Evolutionary conservation across 306 rosid genomes (phyloP), one percentile per base, ranked within the genome.

Genomic region (Luffa acutangula): DNA sequence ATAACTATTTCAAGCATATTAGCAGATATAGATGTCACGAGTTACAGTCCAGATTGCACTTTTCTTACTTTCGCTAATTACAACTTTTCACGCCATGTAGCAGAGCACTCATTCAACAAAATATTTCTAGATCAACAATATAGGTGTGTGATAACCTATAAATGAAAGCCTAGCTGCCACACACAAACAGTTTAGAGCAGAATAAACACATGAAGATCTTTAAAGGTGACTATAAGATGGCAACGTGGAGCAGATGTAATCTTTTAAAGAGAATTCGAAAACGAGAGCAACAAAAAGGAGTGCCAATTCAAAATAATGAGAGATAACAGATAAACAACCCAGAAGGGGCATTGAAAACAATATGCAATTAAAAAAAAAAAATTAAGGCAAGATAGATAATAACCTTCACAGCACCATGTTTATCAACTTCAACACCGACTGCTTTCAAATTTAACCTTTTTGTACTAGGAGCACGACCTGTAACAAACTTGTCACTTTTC

Each of bases 371-470:
- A 9, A 43, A 69, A 43, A 37, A 39, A 78, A 43, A 82, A 17
- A 46, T n/a, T n/a, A 42, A 78, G 62, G 51, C 39, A 66, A 67
- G 73, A 66, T 81, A 70, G 71, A 39, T 42, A 51, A 42, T 49
- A 34, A 95, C 98, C 98, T 91, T 90, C 80, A 95, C 87, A 81
- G 97, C 96, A 79, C 96, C 91, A 15, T 43, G 17, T 2, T 70
- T n/a, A 60, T 95, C 97, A 83, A 89, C 79, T 87, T 91, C 93
- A 13, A 95, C 98, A 31, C 97, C 96, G 11, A 81, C 93, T 57
- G 89, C 91, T 85, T 85, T 88, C 89, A 95, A 87, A 87, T 95
- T 95, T 83, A 95, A 86, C 87, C 98, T 91, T 88, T 90, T 95
- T 52, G 98, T 67, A 87, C 91, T 95, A 79, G 98, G 93, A 83